A percentile compares a stretch with the other conserved stretches of the same genome.
phyloP scores from a whole-genome alignment of 1,139 yeast genomes.

The Scheffersomyces illinoinensis region DNA sequence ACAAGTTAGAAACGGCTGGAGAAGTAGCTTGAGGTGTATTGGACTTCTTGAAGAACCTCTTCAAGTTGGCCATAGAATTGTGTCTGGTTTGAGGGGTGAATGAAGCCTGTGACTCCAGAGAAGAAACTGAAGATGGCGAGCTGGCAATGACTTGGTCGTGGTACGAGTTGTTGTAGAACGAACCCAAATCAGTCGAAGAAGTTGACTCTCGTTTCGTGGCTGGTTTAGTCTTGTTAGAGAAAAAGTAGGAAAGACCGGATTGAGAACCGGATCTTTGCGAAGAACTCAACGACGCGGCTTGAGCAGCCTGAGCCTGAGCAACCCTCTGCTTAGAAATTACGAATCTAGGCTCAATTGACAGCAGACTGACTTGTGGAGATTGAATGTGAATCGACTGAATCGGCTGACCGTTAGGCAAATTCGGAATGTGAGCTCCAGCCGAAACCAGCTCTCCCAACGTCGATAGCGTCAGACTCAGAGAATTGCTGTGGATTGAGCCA shows the following conservation, averaged over 20 bases:
- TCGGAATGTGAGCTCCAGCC: conserved; percentile 35
- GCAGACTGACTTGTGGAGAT: conserved; percentile 60
- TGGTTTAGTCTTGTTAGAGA: conserved; percentile 33
- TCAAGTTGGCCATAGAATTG: conserved; percentile 74
- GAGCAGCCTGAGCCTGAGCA: conserved; percentile 54
- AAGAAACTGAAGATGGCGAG: conserved; percentile 43
- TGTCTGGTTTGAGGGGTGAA: conserved; percentile 42
- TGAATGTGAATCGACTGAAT: conserved; percentile 64
- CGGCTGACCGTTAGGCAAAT: conserved; percentile 53
- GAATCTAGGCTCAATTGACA: conserved; percentile 68
- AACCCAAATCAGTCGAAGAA: conserved; percentile 46
- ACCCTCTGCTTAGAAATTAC: conserved; percentile 72
- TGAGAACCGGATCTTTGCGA: conserved; percentile 44
- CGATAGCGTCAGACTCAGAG: background rate
- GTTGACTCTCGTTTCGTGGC: conserved; percentile 19
- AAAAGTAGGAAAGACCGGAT: conserved; percentile 52
- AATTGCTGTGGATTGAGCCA: background rate
- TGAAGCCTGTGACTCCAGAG: conserved; percentile 29
- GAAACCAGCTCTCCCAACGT: conserved; percentile 6
- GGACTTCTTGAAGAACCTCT: conserved; percentile 57
- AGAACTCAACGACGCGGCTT: conserved; percentile 32
- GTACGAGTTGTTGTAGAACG: conserved; percentile 45
- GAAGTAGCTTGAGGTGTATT: conserved; percentile 29
- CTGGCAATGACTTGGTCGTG: conserved; percentile 34
- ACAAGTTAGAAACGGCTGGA: conserved; percentile 37